Evolutionary conservation across 345 rosid species (phyloP).

Genomic region (Hibiscus trionum): DNA sequence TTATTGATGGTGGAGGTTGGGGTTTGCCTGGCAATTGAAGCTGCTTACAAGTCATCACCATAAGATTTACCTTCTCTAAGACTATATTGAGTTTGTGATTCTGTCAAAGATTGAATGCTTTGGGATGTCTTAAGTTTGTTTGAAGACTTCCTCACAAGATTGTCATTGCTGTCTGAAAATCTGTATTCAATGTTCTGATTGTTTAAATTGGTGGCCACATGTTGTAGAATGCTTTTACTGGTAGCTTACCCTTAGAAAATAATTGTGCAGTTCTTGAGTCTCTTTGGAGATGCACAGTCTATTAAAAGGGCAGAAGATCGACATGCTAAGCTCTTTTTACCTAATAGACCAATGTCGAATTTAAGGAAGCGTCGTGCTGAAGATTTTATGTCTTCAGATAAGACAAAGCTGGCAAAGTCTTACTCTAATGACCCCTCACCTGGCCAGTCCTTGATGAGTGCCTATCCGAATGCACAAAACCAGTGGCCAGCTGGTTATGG

Average conservation of each 20-base stretch:
- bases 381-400: slow-evolving; percentile 72
- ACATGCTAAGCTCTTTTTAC: slow-evolving; percentile 70
- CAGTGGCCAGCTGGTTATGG: slow-evolving; percentile 84
- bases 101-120: neutral
- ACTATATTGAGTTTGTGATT: neutral
- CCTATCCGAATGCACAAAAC: slow-evolving; percentile 64
- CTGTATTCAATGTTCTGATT: neutral
- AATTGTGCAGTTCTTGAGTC: slow-evolving; percentile 62
- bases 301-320: slow-evolving; percentile 72
- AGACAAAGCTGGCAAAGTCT: slow-evolving; percentile 66
- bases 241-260: slow-evolving; percentile 1
- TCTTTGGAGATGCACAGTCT: slow-evolving; percentile 60
- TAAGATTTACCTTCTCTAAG: neutral
- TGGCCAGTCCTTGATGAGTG: slow-evolving; percentile 56
- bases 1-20: neutral
- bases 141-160: neutral
- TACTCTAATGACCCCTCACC: slow-evolving; percentile 45
- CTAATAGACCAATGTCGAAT: slow-evolving; percentile 55
- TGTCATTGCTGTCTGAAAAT: neutral
- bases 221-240: neutral
- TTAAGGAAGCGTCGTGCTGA: slow-evolving; percentile 79
- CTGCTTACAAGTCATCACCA: neutral
- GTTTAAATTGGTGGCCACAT: neutral
- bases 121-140: neutral
- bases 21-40: neutral